Evolutionary conservation across 495 filamentous ascomycete genomes (phyloP).

Genomic region (Pseudomonodictys pantanalensis): DNA sequence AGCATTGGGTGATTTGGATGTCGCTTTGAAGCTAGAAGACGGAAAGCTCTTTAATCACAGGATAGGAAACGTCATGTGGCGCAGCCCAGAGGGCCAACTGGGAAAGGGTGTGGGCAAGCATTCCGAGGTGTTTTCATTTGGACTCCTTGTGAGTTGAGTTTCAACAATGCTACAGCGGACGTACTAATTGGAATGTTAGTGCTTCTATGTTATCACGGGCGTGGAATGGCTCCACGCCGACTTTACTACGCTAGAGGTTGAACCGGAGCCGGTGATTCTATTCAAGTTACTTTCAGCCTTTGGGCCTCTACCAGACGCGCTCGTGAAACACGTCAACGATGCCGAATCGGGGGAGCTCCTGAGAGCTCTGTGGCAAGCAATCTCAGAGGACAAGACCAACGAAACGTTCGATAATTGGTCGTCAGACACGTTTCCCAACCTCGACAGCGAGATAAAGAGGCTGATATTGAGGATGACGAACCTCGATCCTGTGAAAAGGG

Average conservation of each 20-base stretch:
- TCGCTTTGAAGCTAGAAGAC: not conserved
- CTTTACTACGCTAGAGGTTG: not conserved
- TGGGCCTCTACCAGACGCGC: not conserved
- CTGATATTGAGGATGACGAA: not conserved
- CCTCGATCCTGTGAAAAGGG: not conserved
- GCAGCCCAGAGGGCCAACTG: conserved; percentile 40
- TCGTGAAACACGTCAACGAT: not conserved
- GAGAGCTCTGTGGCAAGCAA: not conserved
- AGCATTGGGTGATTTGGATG: not conserved
- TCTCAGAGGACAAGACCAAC: not conserved
- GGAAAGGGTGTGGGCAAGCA: conserved; percentile 34
- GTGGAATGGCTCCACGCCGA: conserved; percentile 45
- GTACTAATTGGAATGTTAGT: conserved; percentile 86
- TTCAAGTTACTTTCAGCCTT: not conserved
- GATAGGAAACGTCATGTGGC: conserved; percentile 39
- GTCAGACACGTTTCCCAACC: not conserved
- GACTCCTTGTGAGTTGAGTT: conserved; percentile 81
- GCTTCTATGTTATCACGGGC: conserved; percentile 88
- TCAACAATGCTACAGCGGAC: conserved; percentile 84
- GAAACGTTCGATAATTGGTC: not conserved
- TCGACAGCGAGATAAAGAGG: not conserved
- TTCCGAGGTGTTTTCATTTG: conserved; percentile 46
- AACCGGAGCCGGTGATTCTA: not conserved
- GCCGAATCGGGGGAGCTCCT: not conserved
- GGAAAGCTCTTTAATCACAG: not conserved